A percentile compares a stretch with the other conserved stretches of the same genome.
Evolutionary conservation across 495 filamentous ascomycete genomes (phyloP).

Genomic region (Neurospora cerealis): DNA sequence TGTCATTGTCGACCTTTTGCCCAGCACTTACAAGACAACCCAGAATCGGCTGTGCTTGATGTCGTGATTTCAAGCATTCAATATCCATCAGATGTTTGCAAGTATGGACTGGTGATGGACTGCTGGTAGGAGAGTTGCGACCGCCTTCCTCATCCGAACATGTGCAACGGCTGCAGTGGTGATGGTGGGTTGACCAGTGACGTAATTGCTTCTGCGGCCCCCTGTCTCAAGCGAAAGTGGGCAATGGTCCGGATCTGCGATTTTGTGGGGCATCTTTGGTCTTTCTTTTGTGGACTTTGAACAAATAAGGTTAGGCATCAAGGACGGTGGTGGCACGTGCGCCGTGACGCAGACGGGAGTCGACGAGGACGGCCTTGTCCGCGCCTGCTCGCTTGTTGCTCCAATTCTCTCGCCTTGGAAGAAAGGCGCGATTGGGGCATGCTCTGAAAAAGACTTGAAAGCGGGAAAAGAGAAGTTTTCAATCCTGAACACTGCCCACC

Average conservation of each 20-base stretch:
- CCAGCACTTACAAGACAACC: background rate
- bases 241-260: background rate
- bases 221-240: background rate
- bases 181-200: background rate
- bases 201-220: background rate
- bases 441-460: background rate
- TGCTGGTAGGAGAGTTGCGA: background rate
- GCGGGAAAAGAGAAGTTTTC: background rate
- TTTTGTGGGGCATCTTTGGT: background rate
- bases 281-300: background rate
- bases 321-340: background rate
- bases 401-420: background rate
- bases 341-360: background rate
- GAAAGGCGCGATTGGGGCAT: background rate
- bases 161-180: background rate
- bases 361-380: background rate
- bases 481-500: background rate
- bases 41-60: background rate
- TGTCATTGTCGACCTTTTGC: background rate
- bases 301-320: background rate
- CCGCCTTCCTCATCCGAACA: background rate
- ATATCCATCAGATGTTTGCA: background rate
- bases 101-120: background rate
- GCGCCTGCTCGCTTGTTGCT: background rate
- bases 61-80: background rate